Base-by-base conservation (phyloP, 495 filamentous ascomycete species). In the Diplogelasinospora grovesii region DNA sequence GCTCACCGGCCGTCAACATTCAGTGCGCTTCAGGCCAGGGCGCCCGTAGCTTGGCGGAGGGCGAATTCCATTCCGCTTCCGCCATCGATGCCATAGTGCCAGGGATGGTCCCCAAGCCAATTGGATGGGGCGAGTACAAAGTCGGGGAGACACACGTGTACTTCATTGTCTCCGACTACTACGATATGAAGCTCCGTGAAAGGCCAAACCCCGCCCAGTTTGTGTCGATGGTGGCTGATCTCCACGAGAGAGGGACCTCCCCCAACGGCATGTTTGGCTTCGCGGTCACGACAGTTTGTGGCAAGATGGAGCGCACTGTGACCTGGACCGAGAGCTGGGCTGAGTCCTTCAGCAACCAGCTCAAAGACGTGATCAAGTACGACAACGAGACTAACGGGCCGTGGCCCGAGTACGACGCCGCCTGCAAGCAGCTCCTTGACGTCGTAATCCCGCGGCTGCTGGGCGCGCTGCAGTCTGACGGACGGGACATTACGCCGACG, bases 191-290 rank as follows among this genome's bases (percentile, higher is more conserved):
- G 31, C 43, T 51, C 9, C 27, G 39, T 15, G 53, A 19, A 46
- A 55, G 56, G 22, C 70, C 74, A 4, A 63, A 75, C 5, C 65
- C 65, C 18, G 19, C 46, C 1, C 43, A 52, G n/a, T 70, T 78
- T 33, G 47, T 51, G 36, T 45, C 49, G 3, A 52, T 53, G 22
- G 48, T 78, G 15, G 68, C 71, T 16, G 24, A 38, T 15, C 56
- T 78, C n/a, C 73, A 78, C 42, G 42, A 43, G 7, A 57, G 53
- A 9, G 4, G 9, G 43, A 55, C 23, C 48, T 75, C 73, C 4
- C 73, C 71, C 5, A 67, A 48, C 21, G 71, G 69, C 0, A 71
- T 70, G 45, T 79, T 75, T 48, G 73, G 75, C 1, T 76, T 78
- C 39, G 67, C 68, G 33, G 45, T 64, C 14, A 53, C 60, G 3